These are phyloP conservation scores for Peniophora sp. DNA, from an alignment of 1,284 basidiomycete species.

Conservation along the genomic window DNA sequence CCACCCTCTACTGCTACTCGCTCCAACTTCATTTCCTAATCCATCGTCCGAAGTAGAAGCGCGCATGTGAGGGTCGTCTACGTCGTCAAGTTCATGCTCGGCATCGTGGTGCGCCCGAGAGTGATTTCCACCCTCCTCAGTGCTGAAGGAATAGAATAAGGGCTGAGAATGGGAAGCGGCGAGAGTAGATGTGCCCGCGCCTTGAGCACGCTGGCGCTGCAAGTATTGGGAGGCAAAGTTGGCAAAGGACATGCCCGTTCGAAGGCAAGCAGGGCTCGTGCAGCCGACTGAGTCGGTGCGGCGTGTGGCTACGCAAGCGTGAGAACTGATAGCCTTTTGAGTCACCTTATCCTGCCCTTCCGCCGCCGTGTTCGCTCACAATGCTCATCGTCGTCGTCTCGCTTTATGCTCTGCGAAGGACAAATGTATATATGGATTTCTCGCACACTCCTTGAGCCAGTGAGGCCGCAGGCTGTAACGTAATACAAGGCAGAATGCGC, in stretches of 20 bases:
- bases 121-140: slow-evolving; percentile 47
- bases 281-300: too few relatives aligned
- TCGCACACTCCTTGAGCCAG: too few relatives aligned
- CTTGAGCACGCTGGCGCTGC: slow-evolving; percentile 41
- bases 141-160: slow-evolving; percentile 76
- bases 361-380: too few relatives aligned
- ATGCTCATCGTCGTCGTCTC: too few relatives aligned
- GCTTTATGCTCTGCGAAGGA: too few relatives aligned
- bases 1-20: slow-evolving; percentile 50
- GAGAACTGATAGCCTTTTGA: too few relatives aligned
- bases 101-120: slow-evolving; percentile 40
- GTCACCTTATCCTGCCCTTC: too few relatives aligned
- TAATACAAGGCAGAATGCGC: too few relatives aligned
- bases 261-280: too few relatives aligned
- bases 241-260: slow-evolving; percentile 39
- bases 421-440: too few relatives aligned
- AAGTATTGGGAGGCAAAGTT: slow-evolving; percentile 63
- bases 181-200: slow-evolving; percentile 28
- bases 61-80: slow-evolving; percentile 64
- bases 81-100: slow-evolving; percentile 52
- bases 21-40: slow-evolving; percentile 9
- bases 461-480: too few relatives aligned
- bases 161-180: slow-evolving; percentile 68
- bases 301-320: too few relatives aligned
- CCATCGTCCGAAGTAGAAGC: slow-evolving; percentile 28